Evolutionary conservation across 345 rosid species (phyloP).

Genomic region (Rhodamnia argentea): DNA sequence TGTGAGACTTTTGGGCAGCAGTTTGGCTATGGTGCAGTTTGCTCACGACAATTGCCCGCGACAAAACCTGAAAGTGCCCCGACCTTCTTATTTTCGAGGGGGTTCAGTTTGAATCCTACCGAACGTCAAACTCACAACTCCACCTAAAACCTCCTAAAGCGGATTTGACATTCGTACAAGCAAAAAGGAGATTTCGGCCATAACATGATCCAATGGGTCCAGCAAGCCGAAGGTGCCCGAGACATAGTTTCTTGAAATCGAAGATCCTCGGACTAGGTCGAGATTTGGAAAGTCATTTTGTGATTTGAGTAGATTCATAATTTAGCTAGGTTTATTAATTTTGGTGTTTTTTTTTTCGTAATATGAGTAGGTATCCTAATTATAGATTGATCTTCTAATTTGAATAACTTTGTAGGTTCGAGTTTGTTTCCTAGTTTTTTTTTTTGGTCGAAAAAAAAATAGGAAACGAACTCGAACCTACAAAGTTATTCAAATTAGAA

Average conservation of each 20-base stretch:
- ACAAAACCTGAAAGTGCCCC: background rate
- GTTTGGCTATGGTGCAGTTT: background rate
- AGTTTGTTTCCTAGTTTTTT: background rate
- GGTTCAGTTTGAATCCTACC: background rate
- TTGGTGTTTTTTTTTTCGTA: fast-evolving
- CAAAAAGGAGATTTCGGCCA: background rate
- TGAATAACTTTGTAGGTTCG: background rate
- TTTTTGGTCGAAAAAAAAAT: no score
- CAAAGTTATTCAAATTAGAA: background rate
- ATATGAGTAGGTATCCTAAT: background rate
- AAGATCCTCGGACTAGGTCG: background rate
- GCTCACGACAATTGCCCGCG: background rate
- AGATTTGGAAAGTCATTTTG: background rate
- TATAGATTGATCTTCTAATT: background rate
- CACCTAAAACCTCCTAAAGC: background rate
- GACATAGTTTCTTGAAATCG: background rate
- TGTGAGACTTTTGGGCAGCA: background rate
- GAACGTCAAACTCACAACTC: background rate
- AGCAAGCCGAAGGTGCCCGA: no score
- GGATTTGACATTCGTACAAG: background rate
- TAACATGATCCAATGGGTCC: background rate
- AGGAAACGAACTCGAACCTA: background rate
- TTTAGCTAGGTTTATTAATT: background rate
- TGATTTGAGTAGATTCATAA: background rate
- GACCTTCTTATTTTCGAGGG: background rate